Percentiles rank a stretch among this genome's conserved stretches.
Evolutionary conservation across 2,329 filamentous ascomycete genomes (phyloP).

Genomic region (Hysterium pulicare): DNA sequence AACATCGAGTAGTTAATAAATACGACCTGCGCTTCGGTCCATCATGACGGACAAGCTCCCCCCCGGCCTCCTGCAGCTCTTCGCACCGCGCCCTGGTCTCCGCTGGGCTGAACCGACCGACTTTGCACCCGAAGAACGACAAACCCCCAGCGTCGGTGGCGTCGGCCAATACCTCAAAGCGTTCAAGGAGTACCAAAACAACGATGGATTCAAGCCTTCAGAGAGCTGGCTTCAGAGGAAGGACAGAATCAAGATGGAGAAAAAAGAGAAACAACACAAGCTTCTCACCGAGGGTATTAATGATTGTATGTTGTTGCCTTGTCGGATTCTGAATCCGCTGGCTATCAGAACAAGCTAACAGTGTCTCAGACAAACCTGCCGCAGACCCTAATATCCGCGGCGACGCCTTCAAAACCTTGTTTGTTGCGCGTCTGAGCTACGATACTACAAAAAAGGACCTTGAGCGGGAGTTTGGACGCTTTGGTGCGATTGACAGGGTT

Average conservation of each 20-base stretch:
- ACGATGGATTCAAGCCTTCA: constrained; percentile 72
- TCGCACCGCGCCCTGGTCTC: constrained; percentile 87
- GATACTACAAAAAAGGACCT: constrained; percentile 85
- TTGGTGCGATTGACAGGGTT: constrained; percentile 90
- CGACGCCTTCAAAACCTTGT: constrained; percentile 91
- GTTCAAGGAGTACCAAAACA: constrained; percentile 73
- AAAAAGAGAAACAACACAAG: constrained; percentile 64
- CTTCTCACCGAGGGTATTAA: constrained; percentile 62
- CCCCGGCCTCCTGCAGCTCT: constrained; percentile 86
- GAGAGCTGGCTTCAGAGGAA: constrained; percentile 91
- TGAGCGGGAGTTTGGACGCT: constrained; percentile 88
- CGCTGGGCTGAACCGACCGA: constrained; percentile 84
- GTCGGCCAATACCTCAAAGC: constrained; percentile 72
- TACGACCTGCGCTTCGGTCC: no score
- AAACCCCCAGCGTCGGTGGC: constrained; percentile 68
- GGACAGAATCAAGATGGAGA: constrained; percentile 80
- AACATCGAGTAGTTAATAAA: no score
- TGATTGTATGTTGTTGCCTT: constrained; percentile 52
- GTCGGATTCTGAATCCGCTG: constrained; percentile 9
- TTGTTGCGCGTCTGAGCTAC: constrained; percentile 87
- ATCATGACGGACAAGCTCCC: constrained; percentile 98
- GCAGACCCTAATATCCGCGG: constrained; percentile 87
- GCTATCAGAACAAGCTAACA: constrained; percentile 7
- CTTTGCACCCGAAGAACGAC: constrained; percentile 76
- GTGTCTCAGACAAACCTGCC: constrained; percentile 70